Percentiles rank a stretch among this genome's conserved stretches.
Conservation (phyloP, 2,329 filamentous ascomycete genomes). For the Elsinoe perseae region DNA sequence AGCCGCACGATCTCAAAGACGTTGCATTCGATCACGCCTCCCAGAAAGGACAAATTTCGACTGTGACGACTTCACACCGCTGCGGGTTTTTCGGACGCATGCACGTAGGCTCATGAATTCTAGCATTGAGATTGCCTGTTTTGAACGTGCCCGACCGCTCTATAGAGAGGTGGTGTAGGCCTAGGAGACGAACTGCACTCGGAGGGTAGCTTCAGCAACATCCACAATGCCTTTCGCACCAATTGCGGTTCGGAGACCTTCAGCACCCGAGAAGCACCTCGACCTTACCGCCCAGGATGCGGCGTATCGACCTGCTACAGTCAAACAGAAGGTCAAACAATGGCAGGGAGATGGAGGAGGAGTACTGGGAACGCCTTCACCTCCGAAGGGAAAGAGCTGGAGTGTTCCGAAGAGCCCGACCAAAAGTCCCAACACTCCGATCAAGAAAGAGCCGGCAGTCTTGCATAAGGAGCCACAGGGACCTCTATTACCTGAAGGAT, state of each 20-base stretch:
- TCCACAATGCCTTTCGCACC: slow-evolving; percentile 5
- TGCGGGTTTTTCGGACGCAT: background rate
- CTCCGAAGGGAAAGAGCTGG: slow-evolving; percentile 17
- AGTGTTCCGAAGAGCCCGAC: slow-evolving; percentile 12
- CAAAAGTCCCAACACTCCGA: background rate
- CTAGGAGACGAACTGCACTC: background rate
- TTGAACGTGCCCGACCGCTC: background rate
- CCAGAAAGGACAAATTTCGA: background rate
- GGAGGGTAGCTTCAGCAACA: background rate
- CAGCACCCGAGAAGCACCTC: slow-evolving; percentile 9
- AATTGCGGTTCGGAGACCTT: background rate
- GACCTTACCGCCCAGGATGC: slow-evolving; percentile 11
- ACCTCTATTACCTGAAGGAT: background rate
- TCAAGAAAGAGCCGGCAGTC: background rate
- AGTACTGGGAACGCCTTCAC: slow-evolving; percentile 42
- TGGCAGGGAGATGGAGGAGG: slow-evolving; percentile 76
- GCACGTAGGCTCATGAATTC: background rate
- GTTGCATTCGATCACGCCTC: background rate
- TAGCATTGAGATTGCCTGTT: background rate
- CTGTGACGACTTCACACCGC: background rate
- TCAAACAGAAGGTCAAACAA: slow-evolving; percentile 69
- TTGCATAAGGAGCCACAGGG: background rate
- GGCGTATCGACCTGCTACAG: slow-evolving; percentile 40
- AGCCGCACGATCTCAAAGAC: background rate
- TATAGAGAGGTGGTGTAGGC: background rate